phyloP scores from a whole-genome alignment of 2,329 filamentous ascomycete genomes.

The Venturia asperata region DNA sequence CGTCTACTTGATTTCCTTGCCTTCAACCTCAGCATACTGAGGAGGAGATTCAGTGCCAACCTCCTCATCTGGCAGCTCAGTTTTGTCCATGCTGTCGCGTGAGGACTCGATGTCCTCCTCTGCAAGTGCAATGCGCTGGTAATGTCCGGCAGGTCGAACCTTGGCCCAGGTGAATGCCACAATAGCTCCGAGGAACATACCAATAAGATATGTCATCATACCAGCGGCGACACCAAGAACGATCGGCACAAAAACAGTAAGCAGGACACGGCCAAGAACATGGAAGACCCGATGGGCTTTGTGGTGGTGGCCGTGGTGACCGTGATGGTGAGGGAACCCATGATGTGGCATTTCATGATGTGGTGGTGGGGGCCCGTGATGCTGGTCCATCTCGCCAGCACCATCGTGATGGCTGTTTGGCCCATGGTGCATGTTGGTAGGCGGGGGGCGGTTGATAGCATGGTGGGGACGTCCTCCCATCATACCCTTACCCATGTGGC shows the following conservation, averaged over 20 bases:
- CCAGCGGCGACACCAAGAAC: constrained; percentile 63
- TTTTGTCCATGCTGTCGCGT: constrained; percentile 27
- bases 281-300: constrained; percentile 38
- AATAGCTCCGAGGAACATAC: constrained; percentile 58
- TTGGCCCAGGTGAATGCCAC: constrained; percentile 53
- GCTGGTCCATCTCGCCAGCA: constrained; percentile 8
- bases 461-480: constrained; percentile 25
- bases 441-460: constrained; percentile 19
- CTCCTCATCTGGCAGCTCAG: constrained; percentile 28
- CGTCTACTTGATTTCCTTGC: constrained; percentile 2
- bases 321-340: constrained; percentile 1
- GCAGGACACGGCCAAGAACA: constrained; percentile 49
- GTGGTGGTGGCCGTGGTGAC: constrained; percentile 24
- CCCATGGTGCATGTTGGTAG: constrained; percentile 24
- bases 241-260: constrained; percentile 60
- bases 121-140: constrained; percentile 30
- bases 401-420: constrained; percentile 15
- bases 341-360: constrained; percentile 27
- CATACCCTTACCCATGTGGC: constrained; percentile 28
- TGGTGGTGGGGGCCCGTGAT: constrained; percentile 21
- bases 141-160: constrained; percentile 42
- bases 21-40: constrained; percentile 30
- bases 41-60: constrained; percentile 32
- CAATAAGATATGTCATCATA: constrained; percentile 58
- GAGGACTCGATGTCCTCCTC: constrained; percentile 25